phyloP scores from a whole-genome alignment of 169 alveolate species.

The Cryptosporidium viatorum region DNA sequence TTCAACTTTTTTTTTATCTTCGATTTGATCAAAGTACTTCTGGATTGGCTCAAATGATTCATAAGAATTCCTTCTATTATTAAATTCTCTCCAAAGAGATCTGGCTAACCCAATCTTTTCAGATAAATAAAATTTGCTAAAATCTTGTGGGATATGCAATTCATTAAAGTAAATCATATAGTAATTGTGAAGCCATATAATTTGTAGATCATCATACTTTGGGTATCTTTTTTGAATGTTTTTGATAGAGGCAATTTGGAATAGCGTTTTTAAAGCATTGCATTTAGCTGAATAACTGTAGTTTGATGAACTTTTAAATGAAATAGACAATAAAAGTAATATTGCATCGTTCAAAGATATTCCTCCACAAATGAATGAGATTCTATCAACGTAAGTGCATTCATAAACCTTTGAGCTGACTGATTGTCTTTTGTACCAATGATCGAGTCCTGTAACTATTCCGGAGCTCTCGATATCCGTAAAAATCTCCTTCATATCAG shows the following conservation, averaged over 20 bases:
- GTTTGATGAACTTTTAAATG: constrained; percentile 32
- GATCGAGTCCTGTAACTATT: constrained; percentile 18
- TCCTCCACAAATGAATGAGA: constrained; percentile 55
- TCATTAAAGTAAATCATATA: constrained; percentile 54
- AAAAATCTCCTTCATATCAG: constrained; percentile 18
- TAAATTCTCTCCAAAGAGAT: constrained; percentile 70
- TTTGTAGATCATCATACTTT: constrained; percentile 54
- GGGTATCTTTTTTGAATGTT: constrained; percentile 70
- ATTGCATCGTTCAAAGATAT: constrained; percentile 50
- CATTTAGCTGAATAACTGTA: constrained; percentile 51
- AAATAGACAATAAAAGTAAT: constrained; percentile 45
- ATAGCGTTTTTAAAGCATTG: constrained; percentile 47
- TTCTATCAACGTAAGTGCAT: constrained; percentile 33
- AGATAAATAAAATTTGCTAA: constrained; percentile 66
- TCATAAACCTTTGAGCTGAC: not conserved
- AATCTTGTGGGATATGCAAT: constrained; percentile 70
- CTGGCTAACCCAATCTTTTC: constrained; percentile 64
- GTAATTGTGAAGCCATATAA: constrained; percentile 71
- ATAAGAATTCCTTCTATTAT: constrained; percentile 14
- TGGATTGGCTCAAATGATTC: not conserved
- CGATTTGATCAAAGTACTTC: not conserved
- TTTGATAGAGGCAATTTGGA: constrained; percentile 65
- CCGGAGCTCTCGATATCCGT: constrained; percentile 19
- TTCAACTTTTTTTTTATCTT: not conserved
- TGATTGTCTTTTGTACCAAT: constrained; percentile 13